Evolutionary conservation across 1,139 yeast genomes (phyloP).

Genomic region (Yamadazyma taylorii): DNA sequence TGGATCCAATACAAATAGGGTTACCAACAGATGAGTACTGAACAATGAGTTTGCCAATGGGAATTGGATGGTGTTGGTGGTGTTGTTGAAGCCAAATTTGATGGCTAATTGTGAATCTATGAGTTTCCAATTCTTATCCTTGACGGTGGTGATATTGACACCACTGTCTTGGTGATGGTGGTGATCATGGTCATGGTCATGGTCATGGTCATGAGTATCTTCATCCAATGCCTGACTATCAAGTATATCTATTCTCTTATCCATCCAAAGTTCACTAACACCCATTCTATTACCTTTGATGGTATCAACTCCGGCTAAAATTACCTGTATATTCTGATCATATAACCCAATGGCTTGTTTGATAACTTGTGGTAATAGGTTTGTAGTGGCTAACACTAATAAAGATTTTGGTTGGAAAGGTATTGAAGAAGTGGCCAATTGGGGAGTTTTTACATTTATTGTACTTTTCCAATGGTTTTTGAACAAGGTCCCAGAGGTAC

Average conservation of each 20-base stretch:
- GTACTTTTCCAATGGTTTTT: conserved; percentile 16
- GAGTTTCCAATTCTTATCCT: conserved; percentile 38
- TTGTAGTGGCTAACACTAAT: conserved; percentile 45
- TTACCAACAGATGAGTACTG: conserved; percentile 35
- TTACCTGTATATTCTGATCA: conserved; percentile 35
- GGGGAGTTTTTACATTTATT: conserved; percentile 19
- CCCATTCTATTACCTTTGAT: conserved; percentile 45
- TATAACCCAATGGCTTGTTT: conserved; percentile 32
- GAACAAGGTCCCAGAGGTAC: not conserved
- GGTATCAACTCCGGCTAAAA: conserved; percentile 52
- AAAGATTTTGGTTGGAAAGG: conserved; percentile 23
- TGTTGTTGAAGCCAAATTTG: conserved; percentile 14
- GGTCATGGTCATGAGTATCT: conserved; percentile 29
- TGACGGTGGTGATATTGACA: conserved; percentile 29
- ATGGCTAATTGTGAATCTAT: conserved; percentile 28
- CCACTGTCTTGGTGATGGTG: conserved; percentile 30
- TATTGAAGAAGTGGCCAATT: conserved; percentile 13
- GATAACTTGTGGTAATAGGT: conserved; percentile 35
- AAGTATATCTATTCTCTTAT: conserved; percentile 21
- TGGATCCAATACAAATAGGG: conserved; percentile 40
- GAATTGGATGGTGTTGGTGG: conserved; percentile 20
- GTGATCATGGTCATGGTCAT: too few species aligned
- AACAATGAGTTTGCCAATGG: conserved; percentile 44
- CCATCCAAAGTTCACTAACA: conserved; percentile 50
- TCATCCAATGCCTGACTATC: conserved; percentile 16